These are phyloP conservation scores for Clonostachys byssicola DNA, from an alignment of 2,329 filamentous ascomycete genomes.

Conservation along the genomic window DNA sequence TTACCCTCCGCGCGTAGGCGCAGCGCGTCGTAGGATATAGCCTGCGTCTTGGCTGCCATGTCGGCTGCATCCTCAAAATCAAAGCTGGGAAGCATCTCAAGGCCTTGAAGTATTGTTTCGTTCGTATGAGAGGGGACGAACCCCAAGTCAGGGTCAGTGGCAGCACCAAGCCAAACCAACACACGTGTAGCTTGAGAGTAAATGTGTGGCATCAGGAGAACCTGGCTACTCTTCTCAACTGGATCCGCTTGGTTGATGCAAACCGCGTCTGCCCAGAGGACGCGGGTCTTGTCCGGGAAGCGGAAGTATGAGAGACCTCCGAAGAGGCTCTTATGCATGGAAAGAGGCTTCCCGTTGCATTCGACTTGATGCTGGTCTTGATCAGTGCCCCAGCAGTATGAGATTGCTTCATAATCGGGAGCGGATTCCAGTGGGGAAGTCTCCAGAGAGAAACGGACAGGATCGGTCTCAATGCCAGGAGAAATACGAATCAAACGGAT, in stretches of 20 bases:
- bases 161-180: conserved; percentile 5
- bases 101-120: not conserved
- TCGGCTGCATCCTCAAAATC: not conserved
- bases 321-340: not conserved
- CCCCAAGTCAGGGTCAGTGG: not conserved
- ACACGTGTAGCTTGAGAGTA: conserved; percentile 5
- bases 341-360: not conserved
- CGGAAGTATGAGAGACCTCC: conserved; percentile 18
- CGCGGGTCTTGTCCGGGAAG: conserved; percentile 3
- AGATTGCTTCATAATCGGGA: not conserved
- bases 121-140: not conserved
- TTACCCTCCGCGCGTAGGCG: not conserved
- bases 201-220: conserved; percentile 4
- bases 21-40: too few species aligned
- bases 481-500: not conserved
- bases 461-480: not conserved
- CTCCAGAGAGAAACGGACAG: not conserved
- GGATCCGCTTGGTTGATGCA: conserved; percentile 7
- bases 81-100: not conserved
- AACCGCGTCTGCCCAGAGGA: conserved; percentile 7
- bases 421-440: not conserved
- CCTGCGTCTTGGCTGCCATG: too few species aligned
- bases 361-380: not conserved
- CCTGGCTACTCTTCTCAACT: conserved; percentile 2
- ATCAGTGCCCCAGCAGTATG: conserved; percentile 1